Evolutionary conservation across 495 filamentous ascomycete genomes (phyloP), one percentile per base, ranked within the genome.

Genomic region (Parathielavia hyrcaniae): DNA sequence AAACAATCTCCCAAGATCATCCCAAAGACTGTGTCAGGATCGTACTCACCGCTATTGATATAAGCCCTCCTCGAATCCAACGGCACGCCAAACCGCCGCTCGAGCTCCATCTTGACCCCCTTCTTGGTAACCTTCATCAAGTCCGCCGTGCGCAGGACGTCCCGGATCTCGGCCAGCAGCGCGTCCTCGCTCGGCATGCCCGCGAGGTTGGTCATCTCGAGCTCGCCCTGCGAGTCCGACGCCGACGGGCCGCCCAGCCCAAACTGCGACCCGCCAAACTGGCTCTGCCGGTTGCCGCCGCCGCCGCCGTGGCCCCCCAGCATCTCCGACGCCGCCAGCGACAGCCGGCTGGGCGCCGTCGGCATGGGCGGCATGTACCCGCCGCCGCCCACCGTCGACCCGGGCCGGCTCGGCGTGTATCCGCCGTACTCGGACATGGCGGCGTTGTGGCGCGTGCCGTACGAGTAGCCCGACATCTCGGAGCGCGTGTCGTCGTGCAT

Each of bases 61-160:
- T 96, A 97, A 38, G 87, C 81, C 72, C 89, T 83, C 78, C 83
- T 88, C 52, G 81, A 71, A 68, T 97, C 91, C 53, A 97, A 74
- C 46, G 78, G 78, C 36, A 95, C 83, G 32, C 86, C 87, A 69
- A 96, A 99, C 61, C 91, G 81, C 65, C 81, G 79, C 76, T 99
- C 95, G 57, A 99, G 74, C 73, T 99, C 95, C 58, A 80, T 72
- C 80, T 96, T 97, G 74, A 99, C 87, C 58, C 87, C 89, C 83
- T 97, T 99, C 86, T 99, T 99, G 60, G 95, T 97, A 32, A 97
- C 88, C 11, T 77, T 89, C 93, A 99, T 99, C 64, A 99, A 75
- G 76, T 99, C 95, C 2, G 90, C 90, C 3, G 87, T 91, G 60
- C 84, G 78, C 49, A 99, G 75, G 54, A 99, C 95, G 63, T 96